phyloP scores from a whole-genome alignment of 768 basidiomycete genomes.

The Asterophora parasitica region DNA sequence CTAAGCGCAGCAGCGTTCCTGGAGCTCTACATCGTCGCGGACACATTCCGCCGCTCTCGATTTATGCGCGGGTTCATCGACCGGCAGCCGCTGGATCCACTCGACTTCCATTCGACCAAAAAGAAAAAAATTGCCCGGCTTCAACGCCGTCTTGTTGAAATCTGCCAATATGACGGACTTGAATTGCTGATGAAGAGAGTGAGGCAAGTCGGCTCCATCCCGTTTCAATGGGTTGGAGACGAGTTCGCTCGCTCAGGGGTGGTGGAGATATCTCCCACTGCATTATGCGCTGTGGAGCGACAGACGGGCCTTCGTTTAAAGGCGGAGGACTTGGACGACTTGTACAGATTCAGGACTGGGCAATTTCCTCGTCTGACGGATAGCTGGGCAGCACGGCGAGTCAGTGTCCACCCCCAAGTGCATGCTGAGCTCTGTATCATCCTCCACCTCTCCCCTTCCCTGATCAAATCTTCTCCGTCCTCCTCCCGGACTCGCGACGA shows the following conservation, averaged over 20 bases:
- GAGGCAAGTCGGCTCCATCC: not conserved
- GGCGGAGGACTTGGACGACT: no score
- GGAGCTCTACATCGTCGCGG: no score
- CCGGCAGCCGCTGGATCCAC: not conserved
- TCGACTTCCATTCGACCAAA: no score
- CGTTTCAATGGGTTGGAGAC: no score
- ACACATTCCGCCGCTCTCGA: not conserved
- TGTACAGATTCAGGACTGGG: no score
- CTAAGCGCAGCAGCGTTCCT: no score
- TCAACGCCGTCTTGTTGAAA: not conserved
- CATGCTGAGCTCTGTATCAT: not conserved
- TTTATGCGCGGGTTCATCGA: not conserved
- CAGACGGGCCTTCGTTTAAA: no score
- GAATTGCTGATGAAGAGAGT: not conserved
- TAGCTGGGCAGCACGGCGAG: not conserved
- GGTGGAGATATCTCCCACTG: no score
- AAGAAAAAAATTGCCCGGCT: not conserved
- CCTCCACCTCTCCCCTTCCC: not conserved
- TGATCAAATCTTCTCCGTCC: not conserved
- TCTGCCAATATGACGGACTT: not conserved
- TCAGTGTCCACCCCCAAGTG: not conserved
- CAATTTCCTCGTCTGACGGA: not conserved
- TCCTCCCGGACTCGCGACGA: no score
- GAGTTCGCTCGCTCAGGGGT: no score
- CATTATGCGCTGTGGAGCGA: no score